Percentiles rank a stretch among this genome's conserved stretches.
These are phyloP conservation scores for Daphne laureola DNA, from an alignment of 441 rosid species.

Conservation along the genomic window DNA sequence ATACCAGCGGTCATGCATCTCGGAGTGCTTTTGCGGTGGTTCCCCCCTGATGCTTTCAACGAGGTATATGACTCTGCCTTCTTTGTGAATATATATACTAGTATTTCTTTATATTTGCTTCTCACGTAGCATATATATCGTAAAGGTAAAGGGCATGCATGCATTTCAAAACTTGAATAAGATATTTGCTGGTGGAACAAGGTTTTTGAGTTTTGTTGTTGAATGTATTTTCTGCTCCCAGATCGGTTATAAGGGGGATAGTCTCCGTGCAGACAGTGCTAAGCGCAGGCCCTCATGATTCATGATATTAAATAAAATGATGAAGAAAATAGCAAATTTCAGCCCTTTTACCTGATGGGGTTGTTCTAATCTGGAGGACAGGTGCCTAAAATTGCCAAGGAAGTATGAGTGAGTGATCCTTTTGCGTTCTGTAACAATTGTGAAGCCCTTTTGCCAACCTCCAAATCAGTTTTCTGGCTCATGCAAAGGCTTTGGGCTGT, in stretches of 20 bases:
- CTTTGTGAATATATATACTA: not conserved
- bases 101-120: not conserved
- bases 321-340: slow-evolving; percentile 34
- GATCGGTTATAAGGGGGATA: slow-evolving; percentile 93
- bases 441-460: slow-evolving; percentile 24
- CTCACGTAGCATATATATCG: not conserved
- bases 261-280: slow-evolving; percentile 77
- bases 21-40: slow-evolving; percentile 90
- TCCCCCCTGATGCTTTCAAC: slow-evolving; percentile 51
- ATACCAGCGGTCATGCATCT: slow-evolving; percentile 89
- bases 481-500: slow-evolving; percentile 11
- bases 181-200: slow-evolving; percentile 2
- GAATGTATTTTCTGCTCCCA: slow-evolving; percentile 43
- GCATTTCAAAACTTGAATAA: not conserved
- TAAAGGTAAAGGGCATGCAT: not conserved
- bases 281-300: slow-evolving; percentile 93
- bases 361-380: slow-evolving; percentile 68
- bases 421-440: slow-evolving; percentile 10
- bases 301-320: slow-evolving; percentile 52
- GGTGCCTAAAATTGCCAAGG: slow-evolving; percentile 52
- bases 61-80: slow-evolving; percentile 47
- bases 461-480: slow-evolving; percentile 12
- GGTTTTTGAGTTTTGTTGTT: slow-evolving; percentile 26
- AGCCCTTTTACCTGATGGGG: slow-evolving; percentile 46
- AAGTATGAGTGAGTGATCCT: slow-evolving; percentile 25